Evolutionary conservation across 352 stramenopile species (phyloP).

Genomic region (Globisporangium canariense): DNA sequence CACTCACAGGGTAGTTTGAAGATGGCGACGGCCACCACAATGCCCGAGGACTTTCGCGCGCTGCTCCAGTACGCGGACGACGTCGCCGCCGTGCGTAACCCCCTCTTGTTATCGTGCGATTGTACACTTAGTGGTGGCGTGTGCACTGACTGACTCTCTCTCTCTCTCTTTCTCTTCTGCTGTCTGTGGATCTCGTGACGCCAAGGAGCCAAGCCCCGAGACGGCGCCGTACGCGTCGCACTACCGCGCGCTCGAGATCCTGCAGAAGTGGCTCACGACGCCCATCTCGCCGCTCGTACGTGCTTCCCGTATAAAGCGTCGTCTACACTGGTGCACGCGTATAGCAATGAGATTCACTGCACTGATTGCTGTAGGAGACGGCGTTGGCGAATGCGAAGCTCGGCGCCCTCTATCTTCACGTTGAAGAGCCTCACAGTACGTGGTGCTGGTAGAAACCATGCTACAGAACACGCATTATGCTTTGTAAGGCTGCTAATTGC

Average conservation of each 20-base stretch:
- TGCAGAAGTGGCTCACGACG: conserved; percentile 49
- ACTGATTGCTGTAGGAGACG: conserved; percentile 24
- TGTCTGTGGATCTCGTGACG: not conserved
- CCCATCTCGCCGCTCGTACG: conserved; percentile 27
- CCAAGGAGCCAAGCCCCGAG: conserved; percentile 46
- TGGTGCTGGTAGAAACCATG: not conserved
- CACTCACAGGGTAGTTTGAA: not conserved
- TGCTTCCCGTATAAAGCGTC: not conserved
- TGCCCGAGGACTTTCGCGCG: conserved; percentile 32
- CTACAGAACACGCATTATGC: not conserved
- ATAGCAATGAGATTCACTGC: not conserved
- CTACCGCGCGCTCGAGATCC: conserved; percentile 52
- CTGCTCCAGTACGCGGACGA: conserved; percentile 29
- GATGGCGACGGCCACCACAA: conserved; percentile 4
- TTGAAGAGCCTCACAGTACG: conserved; percentile 65
- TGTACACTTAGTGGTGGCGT: not conserved
- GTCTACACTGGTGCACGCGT: not conserved
- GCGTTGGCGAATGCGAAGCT: conserved; percentile 35
- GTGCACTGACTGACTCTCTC: not conserved
- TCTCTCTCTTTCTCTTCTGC: not conserved
- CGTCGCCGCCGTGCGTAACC: conserved; percentile 24
- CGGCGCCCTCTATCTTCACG: conserved; percentile 43
- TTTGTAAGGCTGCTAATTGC: not conserved
- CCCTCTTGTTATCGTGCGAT: not conserved
- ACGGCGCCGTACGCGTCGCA: conserved; percentile 43